phyloP scores from a whole-genome alignment of 371 early-diverging fungal species.

The Gilbertella persicaria region DNA sequence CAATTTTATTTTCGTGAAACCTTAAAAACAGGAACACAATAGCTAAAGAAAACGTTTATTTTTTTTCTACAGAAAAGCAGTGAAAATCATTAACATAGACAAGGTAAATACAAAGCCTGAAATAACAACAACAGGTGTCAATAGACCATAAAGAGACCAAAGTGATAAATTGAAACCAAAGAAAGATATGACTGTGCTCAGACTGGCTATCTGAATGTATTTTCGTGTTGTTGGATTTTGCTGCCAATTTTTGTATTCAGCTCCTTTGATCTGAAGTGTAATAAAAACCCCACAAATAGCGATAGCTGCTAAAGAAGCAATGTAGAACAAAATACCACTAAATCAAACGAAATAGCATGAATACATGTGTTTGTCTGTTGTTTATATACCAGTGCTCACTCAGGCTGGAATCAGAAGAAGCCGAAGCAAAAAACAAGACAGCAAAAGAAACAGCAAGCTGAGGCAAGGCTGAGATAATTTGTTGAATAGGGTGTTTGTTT shows the following conservation, averaged over 20 bases:
- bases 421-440: conserved; percentile 13
- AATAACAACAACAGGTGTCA: conserved; percentile 18
- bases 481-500: conserved; percentile 18
- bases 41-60: background rate
- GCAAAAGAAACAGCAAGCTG: conserved; percentile 25
- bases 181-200: conserved; percentile 18
- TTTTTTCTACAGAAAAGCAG: conserved; percentile 4
- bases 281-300: conserved; percentile 15
- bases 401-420: background rate
- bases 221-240: conserved; percentile 16
- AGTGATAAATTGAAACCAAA: conserved; percentile 17
- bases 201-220: conserved; percentile 26
- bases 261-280: conserved; percentile 18
- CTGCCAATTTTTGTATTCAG: conserved; percentile 30
- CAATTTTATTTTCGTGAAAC: background rate
- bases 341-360: background rate
- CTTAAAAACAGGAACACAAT: background rate
- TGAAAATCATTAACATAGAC: conserved; percentile 8
- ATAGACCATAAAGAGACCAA: conserved; percentile 20
- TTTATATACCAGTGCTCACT: conserved; percentile 4
- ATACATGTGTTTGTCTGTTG: background rate
- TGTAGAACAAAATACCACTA: conserved; percentile 13
- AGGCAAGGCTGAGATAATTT: conserved; percentile 17
- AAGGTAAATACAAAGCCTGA: conserved; percentile 9
- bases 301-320: conserved; percentile 6